A percentile compares a stretch with the other conserved stretches of the same genome.
Conservation (phyloP, 768 basidiomycete species). For the Xerocomus potaroensis region DNA sequence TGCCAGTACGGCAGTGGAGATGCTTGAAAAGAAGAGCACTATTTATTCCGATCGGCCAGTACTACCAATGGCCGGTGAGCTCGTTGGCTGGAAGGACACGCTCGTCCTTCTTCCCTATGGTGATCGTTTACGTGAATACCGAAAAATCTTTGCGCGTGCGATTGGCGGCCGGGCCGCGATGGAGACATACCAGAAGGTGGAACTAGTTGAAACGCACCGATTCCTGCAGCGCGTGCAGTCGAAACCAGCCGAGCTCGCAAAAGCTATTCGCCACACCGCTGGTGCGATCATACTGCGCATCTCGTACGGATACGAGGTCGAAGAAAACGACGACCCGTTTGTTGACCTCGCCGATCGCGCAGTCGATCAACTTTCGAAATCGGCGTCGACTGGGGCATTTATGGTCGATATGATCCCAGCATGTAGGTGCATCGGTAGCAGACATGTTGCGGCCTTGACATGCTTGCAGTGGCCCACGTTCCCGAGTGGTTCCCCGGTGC, state of each 20-base stretch:
- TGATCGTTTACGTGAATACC: conserved; percentile 39
- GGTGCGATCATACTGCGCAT: conserved; percentile 52
- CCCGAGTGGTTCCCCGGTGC: conserved; percentile 31
- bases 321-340: conserved; percentile 10
- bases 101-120: conserved; percentile 39
- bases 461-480: no score
- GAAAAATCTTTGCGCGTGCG: conserved; percentile 37
- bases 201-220: conserved; percentile 40
- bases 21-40: conserved; percentile 48
- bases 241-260: conserved; percentile 34
- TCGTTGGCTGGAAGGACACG: conserved; percentile 32
- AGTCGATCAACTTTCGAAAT: no score
- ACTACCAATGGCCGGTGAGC: conserved; percentile 37
- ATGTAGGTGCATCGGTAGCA: no score
- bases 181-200: conserved; percentile 30
- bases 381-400: no score
- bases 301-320: conserved; percentile 22
- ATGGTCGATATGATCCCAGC: no score
- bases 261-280: conserved; percentile 42
- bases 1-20: conserved; percentile 40
- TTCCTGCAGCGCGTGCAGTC: conserved; percentile 40
- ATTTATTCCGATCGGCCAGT: conserved; percentile 40
- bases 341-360: neutral
- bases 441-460: no score
- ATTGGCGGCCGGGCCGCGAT: conserved; percentile 39